Conservation (phyloP, 768 basidiomycete species). For the Hydnomerulius pinastri region DNA sequence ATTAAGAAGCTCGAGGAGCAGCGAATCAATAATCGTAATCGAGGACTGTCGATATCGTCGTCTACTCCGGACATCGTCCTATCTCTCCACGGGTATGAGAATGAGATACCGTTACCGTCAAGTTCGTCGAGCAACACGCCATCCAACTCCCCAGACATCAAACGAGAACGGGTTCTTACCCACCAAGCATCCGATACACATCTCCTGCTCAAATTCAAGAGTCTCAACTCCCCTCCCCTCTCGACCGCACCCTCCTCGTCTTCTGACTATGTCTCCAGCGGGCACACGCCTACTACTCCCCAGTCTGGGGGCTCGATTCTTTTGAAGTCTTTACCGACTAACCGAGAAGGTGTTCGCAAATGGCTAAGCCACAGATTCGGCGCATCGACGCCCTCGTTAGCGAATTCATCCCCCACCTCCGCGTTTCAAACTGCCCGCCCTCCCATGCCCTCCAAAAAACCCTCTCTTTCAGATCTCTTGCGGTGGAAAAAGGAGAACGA, state of each 20-base stretch:
- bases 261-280: slow-evolving; percentile 51
- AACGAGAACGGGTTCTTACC: slow-evolving; percentile 62
- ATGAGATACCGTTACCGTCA: slow-evolving; percentile 43
- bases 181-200: slow-evolving; percentile 73
- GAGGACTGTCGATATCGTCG: slow-evolving; percentile 48
- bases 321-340: slow-evolving; percentile 61
- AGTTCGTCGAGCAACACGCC: slow-evolving; percentile 53
- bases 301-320: slow-evolving; percentile 39
- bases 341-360: slow-evolving; percentile 75
- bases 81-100: slow-evolving; percentile 47
- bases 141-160: slow-evolving; percentile 49
- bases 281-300: slow-evolving; percentile 27
- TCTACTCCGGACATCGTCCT: slow-evolving; percentile 52
- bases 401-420: slow-evolving; percentile 37
- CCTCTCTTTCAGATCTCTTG: slow-evolving; percentile 68
- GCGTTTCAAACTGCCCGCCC: slow-evolving; percentile 36
- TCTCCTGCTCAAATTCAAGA: slow-evolving; percentile 55
- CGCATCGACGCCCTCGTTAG: slow-evolving; percentile 41
- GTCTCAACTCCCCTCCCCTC: slow-evolving; percentile 39
- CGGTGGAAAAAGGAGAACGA: slow-evolving; percentile 57
- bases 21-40: slow-evolving; percentile 52
- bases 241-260: slow-evolving; percentile 47
- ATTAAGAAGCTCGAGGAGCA: slow-evolving; percentile 79
- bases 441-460: slow-evolving; percentile 53
- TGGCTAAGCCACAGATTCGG: slow-evolving; percentile 70